A percentile compares a stretch with the other conserved stretches of the same genome.
phyloP scores from a whole-genome alignment of 2,329 filamentous ascomycete species.

The Bipolaris victoriae region DNA sequence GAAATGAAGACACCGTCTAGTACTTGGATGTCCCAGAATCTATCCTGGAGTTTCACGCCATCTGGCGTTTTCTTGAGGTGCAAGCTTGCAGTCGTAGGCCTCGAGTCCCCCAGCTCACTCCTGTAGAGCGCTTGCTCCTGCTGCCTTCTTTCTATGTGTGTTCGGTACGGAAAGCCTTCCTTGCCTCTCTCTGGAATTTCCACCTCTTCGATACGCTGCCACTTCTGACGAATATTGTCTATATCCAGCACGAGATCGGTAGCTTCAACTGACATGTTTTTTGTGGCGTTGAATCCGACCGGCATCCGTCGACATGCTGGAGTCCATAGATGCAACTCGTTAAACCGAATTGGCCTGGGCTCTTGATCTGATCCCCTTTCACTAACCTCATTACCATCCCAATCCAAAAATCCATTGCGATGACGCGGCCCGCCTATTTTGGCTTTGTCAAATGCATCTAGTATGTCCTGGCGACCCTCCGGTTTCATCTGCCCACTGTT shows the following conservation, averaged over 20 bases:
- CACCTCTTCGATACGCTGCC: background rate
- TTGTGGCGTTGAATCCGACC: background rate
- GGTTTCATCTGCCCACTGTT: too few relatives aligned
- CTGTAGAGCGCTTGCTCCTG: background rate
- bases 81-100: background rate
- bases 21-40: background rate
- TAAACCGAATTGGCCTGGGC: background rate
- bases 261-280: background rate
- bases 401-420: background rate
- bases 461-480: too few relatives aligned
- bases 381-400: background rate
- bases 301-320: background rate
- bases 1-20: conserved; percentile 11
- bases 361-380: background rate
- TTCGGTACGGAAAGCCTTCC: background rate
- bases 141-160: background rate
- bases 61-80: background rate
- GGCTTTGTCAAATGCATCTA: background rate
- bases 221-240: background rate
- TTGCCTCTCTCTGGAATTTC: background rate
- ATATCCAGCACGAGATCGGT: background rate
- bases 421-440: background rate
- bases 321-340: conserved; percentile 1
- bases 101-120: too few relatives aligned
- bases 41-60: background rate